Evolutionary conservation across 2,329 filamentous ascomycete genomes (phyloP).

Genomic region (Pestalotiopsis sp.): DNA sequence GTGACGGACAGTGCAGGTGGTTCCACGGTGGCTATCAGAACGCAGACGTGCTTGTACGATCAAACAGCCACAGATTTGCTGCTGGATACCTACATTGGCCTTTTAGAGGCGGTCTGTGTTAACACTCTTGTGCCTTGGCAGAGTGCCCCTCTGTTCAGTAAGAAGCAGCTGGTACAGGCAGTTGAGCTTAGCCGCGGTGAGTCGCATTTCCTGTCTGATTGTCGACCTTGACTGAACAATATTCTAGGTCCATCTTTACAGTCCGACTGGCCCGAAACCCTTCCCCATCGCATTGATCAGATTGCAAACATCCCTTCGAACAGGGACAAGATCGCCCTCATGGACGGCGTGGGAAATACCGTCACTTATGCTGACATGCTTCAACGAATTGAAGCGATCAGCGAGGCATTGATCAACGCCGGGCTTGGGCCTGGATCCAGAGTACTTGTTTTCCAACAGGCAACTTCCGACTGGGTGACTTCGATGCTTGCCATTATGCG

Average conservation of each 20-base stretch:
- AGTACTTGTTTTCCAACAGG: slow-evolving; percentile 42
- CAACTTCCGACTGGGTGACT: slow-evolving; percentile 34
- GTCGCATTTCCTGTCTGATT: no score
- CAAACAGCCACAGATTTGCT: slow-evolving; percentile 25
- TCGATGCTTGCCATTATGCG: slow-evolving; percentile 42
- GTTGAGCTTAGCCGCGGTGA: slow-evolving; percentile 7
- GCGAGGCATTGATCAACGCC: slow-evolving; percentile 12
- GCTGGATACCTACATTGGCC: slow-evolving; percentile 21
- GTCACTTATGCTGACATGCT: slow-evolving; percentile 38
- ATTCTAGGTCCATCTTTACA: slow-evolving; percentile 6
- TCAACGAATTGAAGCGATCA: slow-evolving; percentile 34
- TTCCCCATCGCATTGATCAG: slow-evolving; percentile 36
- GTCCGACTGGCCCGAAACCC: slow-evolving; percentile 34
- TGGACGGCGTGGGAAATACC: slow-evolving; percentile 19
- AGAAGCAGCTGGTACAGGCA: not conserved
- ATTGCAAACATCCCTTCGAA: slow-evolving; percentile 23
- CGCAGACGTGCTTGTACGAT: slow-evolving; percentile 34
- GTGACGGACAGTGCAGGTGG: slow-evolving; percentile 31
- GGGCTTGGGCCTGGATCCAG: slow-evolving; percentile 17
- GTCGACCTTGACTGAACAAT: no score
- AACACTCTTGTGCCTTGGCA: slow-evolving; percentile 9
- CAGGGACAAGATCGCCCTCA: slow-evolving; percentile 16
- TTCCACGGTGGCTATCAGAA: slow-evolving; percentile 19
- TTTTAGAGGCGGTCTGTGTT: slow-evolving; percentile 20
- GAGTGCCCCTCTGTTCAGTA: not conserved